These are phyloP conservation scores for Epichloe brachyelytri DNA, from an alignment of 2,329 filamentous ascomycete species.

Conservation along the genomic window DNA sequence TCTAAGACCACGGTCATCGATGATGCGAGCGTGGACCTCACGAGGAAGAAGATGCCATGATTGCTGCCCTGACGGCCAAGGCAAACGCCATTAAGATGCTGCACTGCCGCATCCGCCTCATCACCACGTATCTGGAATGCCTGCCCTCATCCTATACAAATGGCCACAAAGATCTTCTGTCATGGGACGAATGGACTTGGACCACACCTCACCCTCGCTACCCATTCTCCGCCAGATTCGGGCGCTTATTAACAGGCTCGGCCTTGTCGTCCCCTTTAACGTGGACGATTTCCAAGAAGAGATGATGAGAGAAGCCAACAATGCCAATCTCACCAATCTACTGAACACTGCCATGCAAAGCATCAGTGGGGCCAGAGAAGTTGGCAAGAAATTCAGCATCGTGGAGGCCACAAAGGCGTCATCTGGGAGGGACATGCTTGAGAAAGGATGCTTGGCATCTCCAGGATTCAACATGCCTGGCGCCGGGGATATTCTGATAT, in stretches of 20 bases:
- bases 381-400: slow-evolving; percentile 60
- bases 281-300: slow-evolving; percentile 54
- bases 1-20: slow-evolving; percentile 21
- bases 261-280: slow-evolving; percentile 64
- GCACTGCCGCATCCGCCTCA: slow-evolving; percentile 58
- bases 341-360: slow-evolving; percentile 64
- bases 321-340: slow-evolving; percentile 67
- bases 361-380: slow-evolving; percentile 54
- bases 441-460: slow-evolving; percentile 11
- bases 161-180: slow-evolving; percentile 28
- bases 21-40: slow-evolving; percentile 29
- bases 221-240: slow-evolving; percentile 78
- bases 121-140: slow-evolving; percentile 63
- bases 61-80: slow-evolving; percentile 65
- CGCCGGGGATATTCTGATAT: slow-evolving; percentile 21
- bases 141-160: slow-evolving; percentile 54
- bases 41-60: slow-evolving; percentile 47
- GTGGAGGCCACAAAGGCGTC: slow-evolving; percentile 31
- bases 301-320: slow-evolving; percentile 65
- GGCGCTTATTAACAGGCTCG: slow-evolving; percentile 70
- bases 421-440: slow-evolving; percentile 8
- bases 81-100: slow-evolving; percentile 92
- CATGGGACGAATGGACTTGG: slow-evolving; percentile 20
- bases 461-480: slow-evolving; percentile 14
- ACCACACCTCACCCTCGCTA: slow-evolving; percentile 41